Conservation (phyloP, 805 yeast genomes). For the Scheffersomyces ergatensis region DNA sequence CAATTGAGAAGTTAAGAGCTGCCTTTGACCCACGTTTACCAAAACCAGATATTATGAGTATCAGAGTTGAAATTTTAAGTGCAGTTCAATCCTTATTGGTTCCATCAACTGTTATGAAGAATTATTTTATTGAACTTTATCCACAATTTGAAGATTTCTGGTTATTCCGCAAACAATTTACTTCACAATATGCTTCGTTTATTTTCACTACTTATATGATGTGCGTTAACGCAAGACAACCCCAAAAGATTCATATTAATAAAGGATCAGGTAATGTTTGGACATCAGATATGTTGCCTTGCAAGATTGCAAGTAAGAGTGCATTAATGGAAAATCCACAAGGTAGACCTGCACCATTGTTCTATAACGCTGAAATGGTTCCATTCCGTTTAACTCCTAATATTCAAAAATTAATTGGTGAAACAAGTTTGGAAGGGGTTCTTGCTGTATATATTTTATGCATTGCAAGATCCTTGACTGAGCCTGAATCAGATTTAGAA, state of each 20-base stretch:
- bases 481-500: constrained; percentile 89
- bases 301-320: constrained; percentile 63
- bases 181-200: constrained; percentile 91
- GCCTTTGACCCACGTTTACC: constrained; percentile 93
- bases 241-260: constrained; percentile 86
- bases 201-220: constrained; percentile 91
- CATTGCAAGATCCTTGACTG: constrained; percentile 84
- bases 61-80: constrained; percentile 85
- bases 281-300: constrained; percentile 95
- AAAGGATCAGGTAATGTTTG: constrained; percentile 82
- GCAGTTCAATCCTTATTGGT: constrained; percentile 86
- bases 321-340: constrained; percentile 45
- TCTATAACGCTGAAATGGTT: constrained; percentile 87
- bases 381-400: constrained; percentile 97
- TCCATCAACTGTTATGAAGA: constrained; percentile 79
- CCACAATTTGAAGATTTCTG: constrained; percentile 90
- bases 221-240: constrained; percentile 89
- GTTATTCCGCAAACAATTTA: constrained; percentile 93
- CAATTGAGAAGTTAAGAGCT: constrained; percentile 80
- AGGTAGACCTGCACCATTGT: constrained; percentile 71
- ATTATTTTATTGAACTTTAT: constrained; percentile 69
- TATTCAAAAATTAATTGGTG: constrained; percentile 90
- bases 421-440: constrained; percentile 89
- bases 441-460: constrained; percentile 80
- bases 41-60: constrained; percentile 85